Evolutionary conservation across 116 monocot genomes (phyloP), one percentile per base, ranked within the genome.

Genomic region (Papilionanthe hybrid): DNA sequence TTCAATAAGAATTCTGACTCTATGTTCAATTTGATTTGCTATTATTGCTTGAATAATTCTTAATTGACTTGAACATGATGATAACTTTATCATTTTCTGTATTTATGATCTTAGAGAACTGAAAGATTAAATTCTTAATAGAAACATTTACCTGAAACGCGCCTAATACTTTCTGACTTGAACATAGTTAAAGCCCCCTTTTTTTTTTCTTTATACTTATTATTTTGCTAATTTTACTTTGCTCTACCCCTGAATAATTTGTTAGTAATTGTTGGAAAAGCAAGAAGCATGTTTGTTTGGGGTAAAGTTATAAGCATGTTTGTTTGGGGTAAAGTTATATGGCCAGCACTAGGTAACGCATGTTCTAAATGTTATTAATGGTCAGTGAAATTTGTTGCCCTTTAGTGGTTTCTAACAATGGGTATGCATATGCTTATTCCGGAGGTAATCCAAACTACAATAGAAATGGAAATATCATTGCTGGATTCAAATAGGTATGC

Each of bases 181-280:
- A 15, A 53, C 1, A 13, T 53, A 53, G 53, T 53, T 53, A 53
- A 53, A 65, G 25, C 65, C 22, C 23, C 25, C 25, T 65, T 65
- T 65, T 23, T 65, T 25, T 65, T 65, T 65, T 65, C 23, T 65
- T 25, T 65, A 65, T 65, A 65, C 8, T 65, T 65, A 65, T 65
- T 65, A 23, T 65, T 65, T 65, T 65, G 27, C 27, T 65, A 65
- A 7, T 25, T 65, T 25, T 65, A 25, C 25, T 65, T 65, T 65
- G 65, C 11, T 65, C 25, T 60, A 60, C 25, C 63, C 63, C 22
- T 25, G 63, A 25, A 25, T 23, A 22, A 22, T 60, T 9, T 65
- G 1, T 65, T 7, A 65, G 11, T 11, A 25, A 65, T 3, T 25
- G 3, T 65, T 7, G 65, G 23, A 65, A 9, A 9, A 15, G 25